Evolutionary conservation across 805 yeast species (phyloP).

Genomic region (Metschnikowia shivogae): DNA sequence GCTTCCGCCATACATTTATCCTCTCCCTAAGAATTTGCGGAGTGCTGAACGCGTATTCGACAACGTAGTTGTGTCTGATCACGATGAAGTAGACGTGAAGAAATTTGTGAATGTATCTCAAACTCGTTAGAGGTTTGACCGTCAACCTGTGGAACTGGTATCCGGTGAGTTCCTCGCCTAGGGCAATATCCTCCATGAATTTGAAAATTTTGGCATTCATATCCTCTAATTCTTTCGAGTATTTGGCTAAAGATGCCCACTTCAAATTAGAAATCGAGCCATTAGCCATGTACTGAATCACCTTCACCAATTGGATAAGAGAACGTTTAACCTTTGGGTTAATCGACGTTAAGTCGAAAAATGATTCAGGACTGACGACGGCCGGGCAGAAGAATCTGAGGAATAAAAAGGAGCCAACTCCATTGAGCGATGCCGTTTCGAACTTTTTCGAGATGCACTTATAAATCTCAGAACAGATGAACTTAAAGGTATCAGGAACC

Average conservation of each 20-base stretch:
- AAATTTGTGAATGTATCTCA: conserved; percentile 39
- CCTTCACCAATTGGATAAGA: conserved; percentile 74
- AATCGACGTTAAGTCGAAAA: conserved; percentile 27
- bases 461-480: conserved; percentile 65
- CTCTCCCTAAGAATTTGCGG: conserved; percentile 19
- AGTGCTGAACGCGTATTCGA: conserved; percentile 19
- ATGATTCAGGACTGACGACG: conserved; percentile 78
- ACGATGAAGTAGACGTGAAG: conserved; percentile 30
- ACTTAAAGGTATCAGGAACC: conserved; percentile 70
- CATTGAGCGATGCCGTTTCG: conserved; percentile 55
- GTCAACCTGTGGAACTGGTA: conserved; percentile 26
- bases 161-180: conserved; percentile 5
- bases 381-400: conserved; percentile 84
- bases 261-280: conserved; percentile 64
- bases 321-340: conserved; percentile 52
- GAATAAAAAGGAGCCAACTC: conserved; percentile 85
- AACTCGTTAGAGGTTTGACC: conserved; percentile 32
- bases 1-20: conserved; percentile 27
- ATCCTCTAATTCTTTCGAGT: conserved; percentile 35
- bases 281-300: conserved; percentile 82
- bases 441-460: conserved; percentile 55
- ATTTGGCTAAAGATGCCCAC: conserved; percentile 51
- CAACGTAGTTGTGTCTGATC: conserved; percentile 29
- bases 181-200: conserved; percentile 27
- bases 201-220: conserved; percentile 26